Evolutionary conservation across 2,329 filamentous ascomycete genomes (phyloP).

Genomic region (Fusarium sp.): DNA sequence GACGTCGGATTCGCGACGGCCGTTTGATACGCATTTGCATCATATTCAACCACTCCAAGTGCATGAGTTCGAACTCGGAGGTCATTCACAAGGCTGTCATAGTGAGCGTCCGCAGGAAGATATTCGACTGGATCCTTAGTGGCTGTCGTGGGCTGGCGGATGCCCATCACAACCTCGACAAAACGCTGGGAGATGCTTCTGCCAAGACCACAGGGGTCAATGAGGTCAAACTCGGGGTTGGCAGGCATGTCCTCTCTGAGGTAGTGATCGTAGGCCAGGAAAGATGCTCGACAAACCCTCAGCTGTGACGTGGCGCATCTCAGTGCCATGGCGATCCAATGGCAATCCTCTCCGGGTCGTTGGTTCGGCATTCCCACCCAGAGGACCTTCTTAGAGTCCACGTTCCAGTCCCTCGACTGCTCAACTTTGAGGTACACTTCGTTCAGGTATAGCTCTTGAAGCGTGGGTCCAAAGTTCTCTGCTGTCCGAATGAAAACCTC

Average conservation of each 20-base stretch:
- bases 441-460: constrained; percentile 57
- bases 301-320: constrained; percentile 49
- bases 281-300: constrained; percentile 54
- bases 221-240: constrained; percentile 51
- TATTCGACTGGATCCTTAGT: constrained; percentile 49
- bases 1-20: constrained; percentile 53
- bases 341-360: constrained; percentile 48
- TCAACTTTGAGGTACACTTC: constrained; percentile 56
- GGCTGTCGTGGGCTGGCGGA: constrained; percentile 49
- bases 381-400: constrained; percentile 48
- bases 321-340: constrained; percentile 55
- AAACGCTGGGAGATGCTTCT: constrained; percentile 56
- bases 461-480: constrained; percentile 49
- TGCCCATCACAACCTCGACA: constrained; percentile 55
- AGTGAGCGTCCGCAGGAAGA: constrained; percentile 41
- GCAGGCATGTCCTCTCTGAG: constrained; percentile 45
- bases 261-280: constrained; percentile 55
- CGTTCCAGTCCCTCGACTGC: constrained; percentile 47
- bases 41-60: constrained; percentile 47
- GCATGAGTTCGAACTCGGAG: constrained; percentile 42
- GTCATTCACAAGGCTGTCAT: constrained; percentile 40
- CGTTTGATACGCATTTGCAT: constrained; percentile 49
- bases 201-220: constrained; percentile 53
- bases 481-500: constrained; percentile 48
- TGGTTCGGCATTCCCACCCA: constrained; percentile 58